Evolutionary conservation across 2,329 filamentous ascomycete species (phyloP).

Genomic region (Botryosphaeria agaves): DNA sequence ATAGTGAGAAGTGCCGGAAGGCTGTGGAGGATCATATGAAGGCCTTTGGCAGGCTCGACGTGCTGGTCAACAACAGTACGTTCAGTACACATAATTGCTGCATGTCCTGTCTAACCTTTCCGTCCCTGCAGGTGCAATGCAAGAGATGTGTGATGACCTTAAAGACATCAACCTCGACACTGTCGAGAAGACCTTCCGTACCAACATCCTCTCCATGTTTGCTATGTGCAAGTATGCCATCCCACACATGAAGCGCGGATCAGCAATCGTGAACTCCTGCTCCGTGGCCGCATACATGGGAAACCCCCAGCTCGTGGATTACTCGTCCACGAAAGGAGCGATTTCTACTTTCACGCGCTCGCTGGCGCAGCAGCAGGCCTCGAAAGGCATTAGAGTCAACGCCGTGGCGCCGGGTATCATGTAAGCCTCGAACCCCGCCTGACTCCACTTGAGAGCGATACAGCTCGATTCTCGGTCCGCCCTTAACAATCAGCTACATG

Average conservation of each 20-base stretch:
- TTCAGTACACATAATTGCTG: no score
- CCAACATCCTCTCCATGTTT: slow-evolving; percentile 41
- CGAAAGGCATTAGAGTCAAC: slow-evolving; percentile 40
- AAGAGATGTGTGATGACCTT: slow-evolving; percentile 35
- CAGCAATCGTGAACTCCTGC: slow-evolving; percentile 38
- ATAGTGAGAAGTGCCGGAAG: slow-evolving; percentile 31
- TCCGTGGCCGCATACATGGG: slow-evolving; percentile 38
- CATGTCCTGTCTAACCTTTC: no score
- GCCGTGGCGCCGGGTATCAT: slow-evolving; percentile 11
- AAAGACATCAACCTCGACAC: slow-evolving; percentile 35
- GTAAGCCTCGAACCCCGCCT: slow-evolving; percentile 3
- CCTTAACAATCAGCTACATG: no score
- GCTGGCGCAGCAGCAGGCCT: slow-evolving; percentile 33
- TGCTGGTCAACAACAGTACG: slow-evolving; percentile 37
- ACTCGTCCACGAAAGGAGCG: slow-evolving; percentile 39
- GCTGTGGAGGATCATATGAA: slow-evolving; percentile 37
- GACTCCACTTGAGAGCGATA: not conserved
- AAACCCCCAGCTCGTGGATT: slow-evolving; percentile 28
- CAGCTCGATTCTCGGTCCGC: no score
- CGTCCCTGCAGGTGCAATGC: slow-evolving; percentile 36
- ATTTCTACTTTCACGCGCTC: slow-evolving; percentile 38
- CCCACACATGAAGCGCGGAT: slow-evolving; percentile 34
- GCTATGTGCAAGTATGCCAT: slow-evolving; percentile 41
- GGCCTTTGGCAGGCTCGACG: slow-evolving; percentile 21
- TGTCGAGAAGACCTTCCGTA: slow-evolving; percentile 38